Evolutionary conservation across 805 yeast species (phyloP), one percentile per base, ranked within the genome.

Genomic region (Yarrowia sp.): DNA sequence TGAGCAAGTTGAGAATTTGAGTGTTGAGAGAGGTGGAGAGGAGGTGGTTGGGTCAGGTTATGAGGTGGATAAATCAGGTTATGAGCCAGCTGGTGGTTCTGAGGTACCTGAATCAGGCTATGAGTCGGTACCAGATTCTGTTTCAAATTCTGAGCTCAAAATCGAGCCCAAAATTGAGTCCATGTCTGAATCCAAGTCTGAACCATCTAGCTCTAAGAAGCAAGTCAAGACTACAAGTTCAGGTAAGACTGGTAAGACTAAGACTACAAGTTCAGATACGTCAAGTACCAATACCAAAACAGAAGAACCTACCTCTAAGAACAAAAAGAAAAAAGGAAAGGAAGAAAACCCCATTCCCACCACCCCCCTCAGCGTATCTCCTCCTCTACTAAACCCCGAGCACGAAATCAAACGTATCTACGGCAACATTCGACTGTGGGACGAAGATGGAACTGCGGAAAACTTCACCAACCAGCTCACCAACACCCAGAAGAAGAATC

Each of bases 381-480:
- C 51, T 5, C 51, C 17, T 14, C 44, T 41, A 1, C 63, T 58
- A 22, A 33, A 58, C 32, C 51, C 63, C 22, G 51, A 58, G 22
- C 40, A 58, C 17, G 63, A 58, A 41, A 43, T 58, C 33, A 41
- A 43, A 11, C 38, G 51, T 2, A 41, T 58, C 32, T 58, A 58
- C 32, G 63, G 63, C 8, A 41, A 43, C 63, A 41, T 58, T 12
- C 46, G 61, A 38, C 26, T 54, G 14, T 54, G 61, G 61, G 61
- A 54, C 14, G 61, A 54, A 17, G 61, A 54, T 7, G 44, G 46
- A 36, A 38, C 61, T 2, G 61, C 61, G 2, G 46, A 54, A 26
- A 38, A 24, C 33, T 54, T 54, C 22, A 17, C 44, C 12, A 54
- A 54, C 32, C 61, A 54, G 26, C 61, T 54, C 19, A 38, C 61